phyloP scores from a whole-genome alignment of 371 early-diverging fungal genomes.

The Mortierella sp. region DNA sequence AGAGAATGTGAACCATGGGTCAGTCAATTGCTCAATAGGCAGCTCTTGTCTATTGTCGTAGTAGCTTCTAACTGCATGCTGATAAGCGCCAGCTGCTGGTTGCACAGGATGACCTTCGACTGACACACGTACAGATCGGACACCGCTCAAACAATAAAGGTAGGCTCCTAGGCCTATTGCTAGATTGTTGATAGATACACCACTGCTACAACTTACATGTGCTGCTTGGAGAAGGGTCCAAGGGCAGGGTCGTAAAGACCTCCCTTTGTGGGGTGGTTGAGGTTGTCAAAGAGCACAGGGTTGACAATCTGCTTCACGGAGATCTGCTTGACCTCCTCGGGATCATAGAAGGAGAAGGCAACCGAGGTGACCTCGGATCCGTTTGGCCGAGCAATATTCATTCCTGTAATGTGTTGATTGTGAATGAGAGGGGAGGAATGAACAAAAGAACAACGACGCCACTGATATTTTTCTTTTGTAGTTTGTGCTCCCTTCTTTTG shows the following conservation, averaged over 20 bases:
- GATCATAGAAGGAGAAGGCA: conserved; percentile 92
- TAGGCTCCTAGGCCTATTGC: no score
- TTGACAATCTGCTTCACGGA: conserved; percentile 96
- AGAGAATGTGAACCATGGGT: conserved; percentile 4
- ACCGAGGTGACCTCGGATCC: conserved; percentile 80
- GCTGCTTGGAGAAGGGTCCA: conserved; percentile 90
- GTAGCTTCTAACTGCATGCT: background rate
- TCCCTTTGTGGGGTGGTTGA: conserved; percentile 93
- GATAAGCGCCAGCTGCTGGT: background rate
- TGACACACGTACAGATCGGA: background rate
- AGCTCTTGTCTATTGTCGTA: background rate
- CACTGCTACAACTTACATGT: conserved; percentile 68
- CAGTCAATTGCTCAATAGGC: background rate
- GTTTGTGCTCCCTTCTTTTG: conserved; percentile 1
- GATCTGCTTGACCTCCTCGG: conserved; percentile 94
- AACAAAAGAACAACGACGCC: background rate
- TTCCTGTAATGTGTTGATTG: conserved; percentile 40
- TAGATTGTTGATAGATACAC: no score
- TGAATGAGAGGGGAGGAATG: background rate
- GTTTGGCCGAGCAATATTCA: conserved; percentile 81
- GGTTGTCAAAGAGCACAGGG: conserved; percentile 92
- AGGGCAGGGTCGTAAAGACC: conserved; percentile 98
- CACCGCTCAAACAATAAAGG: no score
- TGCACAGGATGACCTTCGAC: background rate
- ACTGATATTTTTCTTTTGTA: background rate